Conservation (phyloP, 129 eudicot genomes). For the Glebionis coronaria region DNA sequence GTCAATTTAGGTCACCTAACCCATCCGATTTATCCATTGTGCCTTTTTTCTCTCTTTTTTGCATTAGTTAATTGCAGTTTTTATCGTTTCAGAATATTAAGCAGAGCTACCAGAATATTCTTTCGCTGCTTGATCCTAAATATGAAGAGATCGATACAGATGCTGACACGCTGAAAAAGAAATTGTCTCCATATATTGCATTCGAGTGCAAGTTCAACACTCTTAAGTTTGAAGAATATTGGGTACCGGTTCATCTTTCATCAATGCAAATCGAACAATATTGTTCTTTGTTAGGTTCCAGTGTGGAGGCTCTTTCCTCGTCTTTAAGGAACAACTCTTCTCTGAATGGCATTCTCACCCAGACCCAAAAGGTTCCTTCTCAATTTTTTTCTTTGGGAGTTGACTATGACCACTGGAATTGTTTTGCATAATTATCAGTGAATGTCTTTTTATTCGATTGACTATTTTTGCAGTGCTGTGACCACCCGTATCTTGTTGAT, state of each 20-base stretch:
- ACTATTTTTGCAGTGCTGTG: conserved; percentile 10
- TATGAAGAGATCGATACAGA: conserved; percentile 23
- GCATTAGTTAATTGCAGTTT: background rate
- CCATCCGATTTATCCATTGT: background rate
- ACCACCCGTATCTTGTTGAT: too few relatives aligned
- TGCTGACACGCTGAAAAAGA: conserved; percentile 26
- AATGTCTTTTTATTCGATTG: background rate
- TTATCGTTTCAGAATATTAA: conserved; percentile 26
- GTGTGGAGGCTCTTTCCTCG: conserved; percentile 37
- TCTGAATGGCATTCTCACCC: conserved; percentile 46
- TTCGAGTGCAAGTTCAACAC: conserved; percentile 31
- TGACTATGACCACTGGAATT: background rate
- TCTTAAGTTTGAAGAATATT: conserved; percentile 44
- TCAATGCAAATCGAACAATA: conserved; percentile 56
- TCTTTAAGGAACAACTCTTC: conserved; percentile 24
- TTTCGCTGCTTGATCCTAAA: conserved; percentile 33
- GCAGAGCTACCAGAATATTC: conserved; percentile 19
- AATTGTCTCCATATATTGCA: conserved; percentile 33
- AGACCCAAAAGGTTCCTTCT: conserved; percentile 46
- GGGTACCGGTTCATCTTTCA: conserved; percentile 69
- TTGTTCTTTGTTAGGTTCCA: conserved; percentile 35
- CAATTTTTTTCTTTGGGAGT: background rate
- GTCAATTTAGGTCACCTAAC: too few relatives aligned
- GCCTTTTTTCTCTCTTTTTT: background rate
- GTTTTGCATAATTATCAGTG: background rate